These are phyloP conservation scores for Hemisphaericaspora xylofermentans DNA, from an alignment of 1,139 yeast species.

Conservation along the genomic window DNA sequence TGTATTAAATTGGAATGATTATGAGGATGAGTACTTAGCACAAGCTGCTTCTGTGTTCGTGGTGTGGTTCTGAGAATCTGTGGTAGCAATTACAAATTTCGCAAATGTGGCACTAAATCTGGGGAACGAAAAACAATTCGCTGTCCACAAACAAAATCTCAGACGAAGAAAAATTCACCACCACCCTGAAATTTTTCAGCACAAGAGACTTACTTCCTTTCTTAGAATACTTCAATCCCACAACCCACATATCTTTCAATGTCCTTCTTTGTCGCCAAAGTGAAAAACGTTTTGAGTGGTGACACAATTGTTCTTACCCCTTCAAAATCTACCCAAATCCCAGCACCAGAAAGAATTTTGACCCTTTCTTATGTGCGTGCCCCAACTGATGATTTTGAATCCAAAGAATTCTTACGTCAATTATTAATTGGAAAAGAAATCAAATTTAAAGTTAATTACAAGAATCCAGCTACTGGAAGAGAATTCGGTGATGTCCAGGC, in stretches of 20 bases:
- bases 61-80: too few relatives aligned
- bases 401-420: conserved; percentile 63
- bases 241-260: conserved; percentile 1
- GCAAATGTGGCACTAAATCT: too few relatives aligned
- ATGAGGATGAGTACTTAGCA: too few relatives aligned
- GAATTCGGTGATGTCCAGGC: conserved; percentile 74
- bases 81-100: too few relatives aligned
- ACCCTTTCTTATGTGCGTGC: conserved; percentile 60
- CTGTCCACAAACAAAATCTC: background rate
- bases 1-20: too few relatives aligned
- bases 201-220: background rate
- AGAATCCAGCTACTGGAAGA: conserved; percentile 49
- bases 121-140: background rate
- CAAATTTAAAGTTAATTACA: conserved; percentile 57
- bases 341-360: conserved; percentile 58
- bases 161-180: too few relatives aligned
- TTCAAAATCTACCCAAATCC: conserved; percentile 41
- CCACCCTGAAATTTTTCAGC: background rate
- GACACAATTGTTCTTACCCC: conserved; percentile 75
- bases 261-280: conserved; percentile 49
- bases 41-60: too few relatives aligned
- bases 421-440: conserved; percentile 68
- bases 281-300: conserved; percentile 69
- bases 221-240: background rate
- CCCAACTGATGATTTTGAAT: conserved; percentile 41